These are phyloP conservation scores for Coniosporium tulheliwenetii DNA, from an alignment of 2,329 filamentous ascomycete species.

Conservation along the genomic window DNA sequence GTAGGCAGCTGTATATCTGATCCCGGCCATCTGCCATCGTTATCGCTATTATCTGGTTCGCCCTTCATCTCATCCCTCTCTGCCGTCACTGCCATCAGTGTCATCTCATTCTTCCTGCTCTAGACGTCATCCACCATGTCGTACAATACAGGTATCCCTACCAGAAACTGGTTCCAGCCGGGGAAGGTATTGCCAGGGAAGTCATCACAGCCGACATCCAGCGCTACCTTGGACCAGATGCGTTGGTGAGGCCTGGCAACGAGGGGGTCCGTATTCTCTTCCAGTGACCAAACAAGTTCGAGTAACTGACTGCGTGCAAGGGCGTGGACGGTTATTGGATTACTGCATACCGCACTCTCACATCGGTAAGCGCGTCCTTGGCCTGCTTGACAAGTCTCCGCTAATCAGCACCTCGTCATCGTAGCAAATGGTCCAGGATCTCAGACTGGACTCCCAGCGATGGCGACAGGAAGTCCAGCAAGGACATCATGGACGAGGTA, in stretches of 20 bases:
- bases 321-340: slow-evolving; percentile 34
- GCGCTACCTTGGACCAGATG: slow-evolving; percentile 34
- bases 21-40: neutral
- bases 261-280: slow-evolving; percentile 21
- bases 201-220: slow-evolving; percentile 37
- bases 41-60: neutral
- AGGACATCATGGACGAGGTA: slow-evolving; percentile 29
- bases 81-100: neutral
- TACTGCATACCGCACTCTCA: slow-evolving; percentile 33
- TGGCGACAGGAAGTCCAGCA: slow-evolving; percentile 20
- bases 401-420: neutral
- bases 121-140: slow-evolving; percentile 5
- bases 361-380: slow-evolving; percentile 22
- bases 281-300: slow-evolving; percentile 4
- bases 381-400: neutral
- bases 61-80: neutral
- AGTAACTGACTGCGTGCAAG: slow-evolving; percentile 11
- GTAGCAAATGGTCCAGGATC: slow-evolving; percentile 34
- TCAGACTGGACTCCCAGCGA: slow-evolving; percentile 30
- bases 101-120: neutral
- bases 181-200: slow-evolving; percentile 33
- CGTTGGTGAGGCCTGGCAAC: slow-evolving; percentile 30
- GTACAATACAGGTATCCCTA: neutral
- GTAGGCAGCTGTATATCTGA: neutral
- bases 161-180: slow-evolving; percentile 33